Conservation (phyloP, 805 yeast species). For the Saturnispora halmiae region DNA sequence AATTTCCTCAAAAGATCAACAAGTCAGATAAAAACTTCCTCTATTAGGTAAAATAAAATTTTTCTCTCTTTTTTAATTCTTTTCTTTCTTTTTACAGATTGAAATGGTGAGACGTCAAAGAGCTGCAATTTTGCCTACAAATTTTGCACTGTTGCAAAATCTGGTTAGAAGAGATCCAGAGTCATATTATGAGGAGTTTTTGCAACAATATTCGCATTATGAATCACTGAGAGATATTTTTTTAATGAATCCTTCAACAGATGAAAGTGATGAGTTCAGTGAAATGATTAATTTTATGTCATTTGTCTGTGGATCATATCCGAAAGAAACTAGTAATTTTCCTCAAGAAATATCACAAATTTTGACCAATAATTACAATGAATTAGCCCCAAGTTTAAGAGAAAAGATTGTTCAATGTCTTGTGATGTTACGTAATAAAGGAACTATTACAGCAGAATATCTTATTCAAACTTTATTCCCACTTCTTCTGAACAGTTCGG, state of each 20-base stretch:
- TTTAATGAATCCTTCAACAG: slow-evolving; percentile 56
- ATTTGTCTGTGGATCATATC: slow-evolving; percentile 85
- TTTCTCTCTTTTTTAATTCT: neutral
- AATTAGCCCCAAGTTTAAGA: slow-evolving; percentile 72
- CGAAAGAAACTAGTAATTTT: slow-evolving; percentile 75
- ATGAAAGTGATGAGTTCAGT: slow-evolving; percentile 57
- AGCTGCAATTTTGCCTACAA: slow-evolving; percentile 88
- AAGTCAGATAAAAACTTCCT: no score
- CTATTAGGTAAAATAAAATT: neutral
- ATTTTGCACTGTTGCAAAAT: slow-evolving; percentile 85
- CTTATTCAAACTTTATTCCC: slow-evolving; percentile 87
- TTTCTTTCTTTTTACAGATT: slow-evolving; percentile 5
- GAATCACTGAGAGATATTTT: slow-evolving; percentile 84
- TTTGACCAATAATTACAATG: slow-evolving; percentile 67
- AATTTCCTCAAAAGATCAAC: no score
- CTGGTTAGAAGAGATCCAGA: slow-evolving; percentile 89
- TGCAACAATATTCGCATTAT: slow-evolving; percentile 88
- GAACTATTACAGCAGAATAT: slow-evolving; percentile 65
- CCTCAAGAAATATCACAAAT: slow-evolving; percentile 72
- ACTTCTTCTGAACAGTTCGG: slow-evolving; percentile 42
- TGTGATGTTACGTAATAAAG: slow-evolving; percentile 84
- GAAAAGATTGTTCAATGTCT: slow-evolving; percentile 87
- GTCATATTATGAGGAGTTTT: slow-evolving; percentile 88
- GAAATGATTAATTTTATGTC: slow-evolving; percentile 86
- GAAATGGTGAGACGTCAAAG: slow-evolving; percentile 79